A percentile compares a stretch with the other conserved stretches of the same genome.
phyloP scores from a whole-genome alignment of 768 basidiomycete species.

The Lepiota subincarnata region DNA sequence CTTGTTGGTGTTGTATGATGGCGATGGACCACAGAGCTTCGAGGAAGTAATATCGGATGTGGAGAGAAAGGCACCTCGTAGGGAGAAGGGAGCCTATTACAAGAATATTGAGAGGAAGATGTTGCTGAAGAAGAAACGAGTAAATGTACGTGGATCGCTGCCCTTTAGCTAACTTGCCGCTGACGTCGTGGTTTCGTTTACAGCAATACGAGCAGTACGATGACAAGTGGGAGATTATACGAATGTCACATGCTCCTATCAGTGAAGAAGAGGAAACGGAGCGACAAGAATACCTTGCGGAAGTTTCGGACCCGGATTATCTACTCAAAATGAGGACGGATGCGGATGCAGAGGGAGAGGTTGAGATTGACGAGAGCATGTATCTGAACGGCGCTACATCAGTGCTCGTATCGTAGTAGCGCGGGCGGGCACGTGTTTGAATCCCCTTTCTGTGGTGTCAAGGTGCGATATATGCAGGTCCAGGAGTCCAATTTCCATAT shows the following conservation, averaged over 20 bases:
- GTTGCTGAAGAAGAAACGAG: constrained; percentile 79
- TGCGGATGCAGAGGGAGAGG: constrained; percentile 63
- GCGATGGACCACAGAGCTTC: constrained; percentile 29
- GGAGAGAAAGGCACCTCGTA: constrained; percentile 19
- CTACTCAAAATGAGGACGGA: constrained; percentile 45
- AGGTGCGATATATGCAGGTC: too few relatives aligned
- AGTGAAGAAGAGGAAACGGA: constrained; percentile 73
- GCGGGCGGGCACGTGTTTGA: not conserved
- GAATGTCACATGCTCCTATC: constrained; percentile 67
- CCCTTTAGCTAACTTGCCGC: not conserved
- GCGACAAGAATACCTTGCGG: constrained; percentile 72
- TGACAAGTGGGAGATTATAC: constrained; percentile 82
- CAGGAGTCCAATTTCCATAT: too few relatives aligned
- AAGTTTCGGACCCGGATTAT: constrained; percentile 70
- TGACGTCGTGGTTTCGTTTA: not conserved
- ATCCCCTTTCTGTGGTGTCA: not conserved
- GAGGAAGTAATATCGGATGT: constrained; percentile 33
- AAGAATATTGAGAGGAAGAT: constrained; percentile 89
- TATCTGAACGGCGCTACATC: constrained; percentile 5
- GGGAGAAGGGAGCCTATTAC: constrained; percentile 75
- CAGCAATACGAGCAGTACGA: constrained; percentile 69
- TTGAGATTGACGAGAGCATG: constrained; percentile 37
- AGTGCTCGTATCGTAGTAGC: not conserved
- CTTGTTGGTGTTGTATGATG: constrained; percentile 69
- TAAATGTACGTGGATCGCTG: constrained; percentile 49